phyloP scores from a whole-genome alignment of 371 early-diverging fungal genomes.

The Rhizopus delemar region DNA sequence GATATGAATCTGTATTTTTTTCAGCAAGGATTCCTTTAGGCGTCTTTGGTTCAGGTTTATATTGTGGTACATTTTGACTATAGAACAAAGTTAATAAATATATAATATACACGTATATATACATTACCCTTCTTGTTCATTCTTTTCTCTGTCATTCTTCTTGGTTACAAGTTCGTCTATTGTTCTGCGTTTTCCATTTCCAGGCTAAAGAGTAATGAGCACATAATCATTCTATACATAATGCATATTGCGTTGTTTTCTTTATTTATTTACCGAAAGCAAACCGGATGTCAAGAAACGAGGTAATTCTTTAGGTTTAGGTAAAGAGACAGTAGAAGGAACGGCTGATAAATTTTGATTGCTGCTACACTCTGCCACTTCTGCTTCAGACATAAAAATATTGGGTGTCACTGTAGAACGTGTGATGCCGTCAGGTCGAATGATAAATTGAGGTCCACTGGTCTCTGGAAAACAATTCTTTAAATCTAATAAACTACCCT shows the following conservation, averaged over 20 bases:
- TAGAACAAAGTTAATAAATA: background rate
- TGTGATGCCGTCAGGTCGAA: constrained; percentile 23
- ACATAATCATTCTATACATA: background rate
- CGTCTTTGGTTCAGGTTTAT: background rate
- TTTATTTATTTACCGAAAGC: background rate
- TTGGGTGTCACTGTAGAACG: constrained; percentile 21
- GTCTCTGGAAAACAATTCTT: constrained; percentile 24
- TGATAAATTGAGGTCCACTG: constrained; percentile 8
- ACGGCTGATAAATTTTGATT: background rate
- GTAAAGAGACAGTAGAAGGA: constrained; percentile 4
- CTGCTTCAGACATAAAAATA: constrained; percentile 4
- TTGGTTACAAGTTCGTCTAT: background rate
- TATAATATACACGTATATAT: background rate
- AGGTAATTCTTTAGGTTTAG: constrained; percentile 12
- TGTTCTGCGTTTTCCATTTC: constrained; percentile 1
- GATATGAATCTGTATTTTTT: constrained; percentile 1
- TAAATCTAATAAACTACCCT: constrained; percentile 21
- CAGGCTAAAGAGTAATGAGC: background rate
- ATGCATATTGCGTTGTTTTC: background rate
- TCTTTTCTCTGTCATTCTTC: background rate
- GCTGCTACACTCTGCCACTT: background rate
- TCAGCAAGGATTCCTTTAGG: background rate
- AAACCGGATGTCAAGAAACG: constrained; percentile 8
- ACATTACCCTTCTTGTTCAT: background rate
- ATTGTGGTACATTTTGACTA: background rate